phyloP scores from a whole-genome alignment of 208 protist species.

The Entamoeba invadens region DNA sequence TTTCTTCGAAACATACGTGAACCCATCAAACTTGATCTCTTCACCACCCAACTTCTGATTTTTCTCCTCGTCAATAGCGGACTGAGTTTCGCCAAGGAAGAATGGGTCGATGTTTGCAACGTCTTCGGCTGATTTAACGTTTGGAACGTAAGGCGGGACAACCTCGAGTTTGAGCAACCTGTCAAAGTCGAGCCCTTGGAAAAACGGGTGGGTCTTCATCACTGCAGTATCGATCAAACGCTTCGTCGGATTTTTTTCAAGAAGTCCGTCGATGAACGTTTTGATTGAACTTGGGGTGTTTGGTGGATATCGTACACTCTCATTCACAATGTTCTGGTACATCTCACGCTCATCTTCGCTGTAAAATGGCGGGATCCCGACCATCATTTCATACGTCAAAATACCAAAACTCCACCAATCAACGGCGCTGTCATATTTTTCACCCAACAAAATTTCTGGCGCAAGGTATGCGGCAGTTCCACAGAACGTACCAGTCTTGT shows the following conservation, averaged over 20 bases:
- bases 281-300: background rate
- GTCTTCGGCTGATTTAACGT: background rate
- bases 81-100: background rate
- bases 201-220: slow-evolving; percentile 81
- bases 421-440: slow-evolving; percentile 73
- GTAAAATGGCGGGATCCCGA: slow-evolving; percentile 62
- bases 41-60: background rate
- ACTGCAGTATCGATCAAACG: slow-evolving; percentile 31
- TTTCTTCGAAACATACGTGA: background rate
- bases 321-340: slow-evolving; percentile 66
- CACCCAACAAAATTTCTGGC: slow-evolving; percentile 69
- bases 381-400: slow-evolving; percentile 67
- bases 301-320: slow-evolving; percentile 54
- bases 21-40: background rate
- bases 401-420: slow-evolving; percentile 87
- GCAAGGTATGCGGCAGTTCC: slow-evolving; percentile 42
- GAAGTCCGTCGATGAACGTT: background rate
- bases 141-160: slow-evolving; percentile 43
- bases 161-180: slow-evolving; percentile 25
- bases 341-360: slow-evolving; percentile 57
- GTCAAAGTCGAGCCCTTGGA: slow-evolving; percentile 70
- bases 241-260: slow-evolving; percentile 4
- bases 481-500: slow-evolving; percentile 22
- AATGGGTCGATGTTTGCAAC: background rate
- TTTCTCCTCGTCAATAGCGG: background rate